These are phyloP conservation scores for Euptelea pleiosperma DNA, from an alignment of 164 flowering plant genomes.

Conservation along the genomic window DNA sequence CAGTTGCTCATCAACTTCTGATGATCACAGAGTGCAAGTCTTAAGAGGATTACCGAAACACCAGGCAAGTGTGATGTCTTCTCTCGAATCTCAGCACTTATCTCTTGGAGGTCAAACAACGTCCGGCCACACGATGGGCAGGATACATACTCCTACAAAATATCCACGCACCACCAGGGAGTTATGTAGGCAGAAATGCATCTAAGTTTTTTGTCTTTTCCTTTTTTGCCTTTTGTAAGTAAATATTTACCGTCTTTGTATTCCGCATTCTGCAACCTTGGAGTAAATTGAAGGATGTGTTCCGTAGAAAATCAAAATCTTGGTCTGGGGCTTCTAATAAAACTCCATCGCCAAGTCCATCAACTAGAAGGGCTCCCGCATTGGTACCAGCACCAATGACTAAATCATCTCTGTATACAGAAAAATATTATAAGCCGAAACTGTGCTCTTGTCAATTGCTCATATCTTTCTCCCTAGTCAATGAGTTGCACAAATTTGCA, in stretches of 20 bases:
- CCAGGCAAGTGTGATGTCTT: constrained; percentile 97
- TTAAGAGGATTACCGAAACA: constrained; percentile 67
- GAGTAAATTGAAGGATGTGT: constrained; percentile 90
- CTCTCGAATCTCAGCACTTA: constrained; percentile 91
- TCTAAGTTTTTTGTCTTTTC: background rate
- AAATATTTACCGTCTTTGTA: constrained; percentile 74
- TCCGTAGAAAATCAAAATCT: constrained; percentile 83
- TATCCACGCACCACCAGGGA: constrained; percentile 13
- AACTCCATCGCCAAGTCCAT: constrained; percentile 96
- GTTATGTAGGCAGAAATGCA: background rate
- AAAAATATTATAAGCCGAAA: constrained; percentile 10
- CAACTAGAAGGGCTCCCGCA: constrained; percentile 91
- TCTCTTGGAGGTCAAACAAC: constrained; percentile 93
- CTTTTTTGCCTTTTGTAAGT: background rate
- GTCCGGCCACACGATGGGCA: constrained; percentile 99
- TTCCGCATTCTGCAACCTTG: constrained; percentile 99
- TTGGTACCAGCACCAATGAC: constrained; percentile 87
- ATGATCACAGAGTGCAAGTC: background rate
- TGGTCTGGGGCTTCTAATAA: constrained; percentile 81
- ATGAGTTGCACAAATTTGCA: background rate
- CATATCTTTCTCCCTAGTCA: background rate
- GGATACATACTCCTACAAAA: constrained; percentile 88
- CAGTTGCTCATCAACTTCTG: background rate
- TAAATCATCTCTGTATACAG: constrained; percentile 68
- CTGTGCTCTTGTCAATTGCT: background rate